Base-by-base conservation (phyloP, 202 grass and related monocot species). In the Carex arenaria region DNA sequence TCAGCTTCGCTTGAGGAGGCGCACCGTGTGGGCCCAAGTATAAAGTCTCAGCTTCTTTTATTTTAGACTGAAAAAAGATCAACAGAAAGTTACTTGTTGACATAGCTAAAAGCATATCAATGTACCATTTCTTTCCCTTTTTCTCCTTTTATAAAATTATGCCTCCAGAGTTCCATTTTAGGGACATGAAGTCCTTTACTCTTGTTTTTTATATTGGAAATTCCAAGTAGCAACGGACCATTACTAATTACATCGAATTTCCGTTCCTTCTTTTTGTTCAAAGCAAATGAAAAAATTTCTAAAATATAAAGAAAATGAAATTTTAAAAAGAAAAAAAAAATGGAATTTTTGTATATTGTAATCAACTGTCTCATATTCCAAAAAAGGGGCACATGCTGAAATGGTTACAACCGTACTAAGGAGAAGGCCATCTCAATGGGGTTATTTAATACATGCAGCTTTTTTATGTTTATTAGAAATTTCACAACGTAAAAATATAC, bases 11-110 rank as follows among this genome's bases (percentile, higher is more conserved):
- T 82, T 84, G 87, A 68, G 91, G 86, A 82, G 90, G 88, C 52
- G 92, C 94, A 3, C 92, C 87, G 87, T 97, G 94, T 42, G 94
- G 94, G 72, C 92, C 94, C 19, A 97, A 90, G 86, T 97, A 94
- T 43, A 97, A 88, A 77, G 75, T 97, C 56, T 94, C 90, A 17
- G 83, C 88, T 66, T 91, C 92, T 74, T 92, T 94, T 71, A 79
- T 82, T 69, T 69, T 73, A 64, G 67, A 63, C 90, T 94, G 87
- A 61, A 18, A 63, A 60, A 51, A 40, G 6, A 51, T 10, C 23
- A 78, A 73, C 22, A 22, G 14, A 75, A 57, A 57, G 30, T 31
- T 32, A 78, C 19, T 60, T 59, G 53, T 59, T 38, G 15, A 3
- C 3, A 78, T 30, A 78, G 6, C 15, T 78, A 59, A 78, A 56